Evolutionary conservation across 345 rosid genomes (phyloP).

Genomic region (Citrus inodora): DNA sequence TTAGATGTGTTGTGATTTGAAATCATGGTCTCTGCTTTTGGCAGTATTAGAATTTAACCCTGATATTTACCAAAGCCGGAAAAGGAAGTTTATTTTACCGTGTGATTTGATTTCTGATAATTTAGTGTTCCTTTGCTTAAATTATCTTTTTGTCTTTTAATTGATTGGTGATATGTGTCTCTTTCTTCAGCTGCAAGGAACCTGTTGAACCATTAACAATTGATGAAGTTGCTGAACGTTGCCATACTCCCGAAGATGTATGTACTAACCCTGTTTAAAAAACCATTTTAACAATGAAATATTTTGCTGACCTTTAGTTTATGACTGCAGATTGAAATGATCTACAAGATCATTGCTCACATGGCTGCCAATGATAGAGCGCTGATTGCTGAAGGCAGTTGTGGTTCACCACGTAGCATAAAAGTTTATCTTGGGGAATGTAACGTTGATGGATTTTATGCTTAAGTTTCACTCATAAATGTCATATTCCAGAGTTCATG

Average conservation of each 20-base stretch:
- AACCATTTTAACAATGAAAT: conserved; percentile 4
- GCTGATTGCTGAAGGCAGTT: conserved; percentile 82
- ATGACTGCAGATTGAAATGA: conserved; percentile 86
- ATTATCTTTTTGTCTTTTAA: not conserved
- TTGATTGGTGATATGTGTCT: not conserved
- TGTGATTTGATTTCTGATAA: not conserved
- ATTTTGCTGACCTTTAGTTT: conserved; percentile 14
- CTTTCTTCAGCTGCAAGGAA: conserved; percentile 69
- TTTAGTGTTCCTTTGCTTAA: not conserved
- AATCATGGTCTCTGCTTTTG: not conserved
- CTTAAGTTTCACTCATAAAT: conserved; percentile 16
- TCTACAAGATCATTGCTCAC: conserved; percentile 88
- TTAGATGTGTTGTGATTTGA: not conserved
- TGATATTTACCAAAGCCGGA: not conserved
- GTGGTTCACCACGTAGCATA: conserved; percentile 90
- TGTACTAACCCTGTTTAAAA: conserved; percentile 1
- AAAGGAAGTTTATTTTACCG: not conserved
- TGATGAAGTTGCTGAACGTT: conserved; percentile 82
- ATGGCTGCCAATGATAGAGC: conserved; percentile 97
- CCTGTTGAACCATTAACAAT: conserved; percentile 88
- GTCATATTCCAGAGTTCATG: conserved; percentile 1
- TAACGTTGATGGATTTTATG: conserved; percentile 64
- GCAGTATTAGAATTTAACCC: not conserved
- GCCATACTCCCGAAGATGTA: conserved; percentile 88
- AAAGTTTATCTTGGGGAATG: conserved; percentile 88